Conservation (phyloP, 345 rosid species). For the Salix arbutifolia region DNA sequence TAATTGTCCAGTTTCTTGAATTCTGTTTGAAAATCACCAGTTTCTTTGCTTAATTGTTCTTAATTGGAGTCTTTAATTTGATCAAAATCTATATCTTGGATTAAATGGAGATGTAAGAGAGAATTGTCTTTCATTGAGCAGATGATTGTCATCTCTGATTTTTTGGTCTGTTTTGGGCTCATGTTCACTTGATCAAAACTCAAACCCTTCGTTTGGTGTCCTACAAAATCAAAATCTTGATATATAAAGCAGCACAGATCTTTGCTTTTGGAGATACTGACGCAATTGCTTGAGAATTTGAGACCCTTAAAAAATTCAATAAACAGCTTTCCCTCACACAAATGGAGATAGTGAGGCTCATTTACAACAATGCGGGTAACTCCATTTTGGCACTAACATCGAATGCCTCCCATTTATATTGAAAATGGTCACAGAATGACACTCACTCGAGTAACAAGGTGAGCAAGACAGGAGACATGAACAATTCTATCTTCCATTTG, state of each 20-base stretch:
- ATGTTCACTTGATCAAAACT: not conserved
- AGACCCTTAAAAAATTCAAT: not conserved
- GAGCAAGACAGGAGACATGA: not conserved
- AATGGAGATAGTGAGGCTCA: conserved; percentile 37
- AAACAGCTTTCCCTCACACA: conserved; percentile 3
- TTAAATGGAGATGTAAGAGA: not conserved
- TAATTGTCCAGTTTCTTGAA: not conserved
- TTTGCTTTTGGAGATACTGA: not conserved
- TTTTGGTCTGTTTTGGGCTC: not conserved
- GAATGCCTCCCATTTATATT: conserved; percentile 33
- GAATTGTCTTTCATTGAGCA: not conserved
- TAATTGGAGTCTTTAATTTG: too few relatives aligned
- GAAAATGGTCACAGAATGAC: conserved; percentile 38
- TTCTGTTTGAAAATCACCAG: not conserved
- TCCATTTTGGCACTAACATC: conserved; percentile 45
- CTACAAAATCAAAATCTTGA: not conserved
- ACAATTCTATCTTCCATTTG: not conserved
- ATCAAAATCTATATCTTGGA: not conserved
- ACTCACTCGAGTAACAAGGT: conserved; percentile 32
- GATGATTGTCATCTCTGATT: not conserved
- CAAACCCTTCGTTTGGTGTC: not conserved
- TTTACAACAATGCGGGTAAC: conserved; percentile 40
- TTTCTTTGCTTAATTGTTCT: not conserved
- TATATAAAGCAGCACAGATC: not conserved
- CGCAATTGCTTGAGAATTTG: not conserved